A percentile compares a stretch with the other conserved stretches of the same genome.
phyloP scores from a whole-genome alignment of 1,139 yeast species.

The Blastobotrys aristatus region DNA sequence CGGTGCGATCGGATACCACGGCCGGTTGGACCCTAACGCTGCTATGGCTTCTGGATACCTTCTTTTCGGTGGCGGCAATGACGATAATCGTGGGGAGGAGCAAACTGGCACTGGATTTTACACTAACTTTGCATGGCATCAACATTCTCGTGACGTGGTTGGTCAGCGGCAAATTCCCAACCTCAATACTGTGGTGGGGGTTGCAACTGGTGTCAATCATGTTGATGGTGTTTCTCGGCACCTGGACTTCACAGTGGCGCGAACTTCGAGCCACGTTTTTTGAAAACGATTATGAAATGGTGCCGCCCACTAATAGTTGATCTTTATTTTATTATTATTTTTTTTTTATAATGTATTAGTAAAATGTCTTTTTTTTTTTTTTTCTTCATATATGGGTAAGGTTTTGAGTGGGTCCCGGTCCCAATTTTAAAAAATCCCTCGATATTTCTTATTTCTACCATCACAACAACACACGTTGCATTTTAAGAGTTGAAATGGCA shows the following conservation, averaged over 20 bases:
- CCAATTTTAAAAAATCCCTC: too few relatives aligned
- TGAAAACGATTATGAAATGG: slow-evolving; percentile 37
- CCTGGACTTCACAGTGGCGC: slow-evolving; percentile 83
- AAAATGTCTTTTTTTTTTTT: too few relatives aligned
- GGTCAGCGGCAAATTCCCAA: slow-evolving; percentile 62
- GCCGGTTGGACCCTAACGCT: slow-evolving; percentile 69
- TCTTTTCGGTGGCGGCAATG: slow-evolving; percentile 60
- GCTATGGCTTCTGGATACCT: slow-evolving; percentile 76
- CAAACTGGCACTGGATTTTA: slow-evolving; percentile 94
- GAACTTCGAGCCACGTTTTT: slow-evolving; percentile 86
- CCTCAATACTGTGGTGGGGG: slow-evolving; percentile 76
- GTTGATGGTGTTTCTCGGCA: slow-evolving; percentile 70
- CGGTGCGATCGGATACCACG: slow-evolving; percentile 68
- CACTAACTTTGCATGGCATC: slow-evolving; percentile 78
- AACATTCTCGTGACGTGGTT: slow-evolving; percentile 67
- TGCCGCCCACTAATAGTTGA: neutral
- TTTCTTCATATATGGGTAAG: too few relatives aligned
- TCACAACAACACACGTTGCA: too few relatives aligned
- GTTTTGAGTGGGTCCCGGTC: too few relatives aligned
- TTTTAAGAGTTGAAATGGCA: too few relatives aligned
- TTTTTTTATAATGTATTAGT: too few relatives aligned
- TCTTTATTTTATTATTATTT: too few relatives aligned
- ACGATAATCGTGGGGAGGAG: slow-evolving; percentile 87
- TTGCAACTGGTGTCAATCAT: slow-evolving; percentile 65
- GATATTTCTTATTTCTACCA: too few relatives aligned